Conservation (phyloP, 768 basidiomycete genomes). For the Trametes villosa region DNA sequence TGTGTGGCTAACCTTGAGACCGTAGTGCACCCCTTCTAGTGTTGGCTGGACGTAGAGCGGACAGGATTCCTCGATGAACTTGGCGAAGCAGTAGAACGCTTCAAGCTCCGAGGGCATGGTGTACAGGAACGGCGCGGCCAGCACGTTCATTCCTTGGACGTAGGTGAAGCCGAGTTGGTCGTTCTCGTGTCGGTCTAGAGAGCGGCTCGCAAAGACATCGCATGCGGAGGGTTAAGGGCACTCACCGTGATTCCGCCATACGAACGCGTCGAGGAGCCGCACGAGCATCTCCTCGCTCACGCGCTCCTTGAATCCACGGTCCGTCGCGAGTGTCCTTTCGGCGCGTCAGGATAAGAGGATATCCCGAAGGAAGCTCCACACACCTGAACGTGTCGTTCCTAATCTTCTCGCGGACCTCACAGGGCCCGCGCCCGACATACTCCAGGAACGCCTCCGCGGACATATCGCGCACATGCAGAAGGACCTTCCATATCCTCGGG, state of each 20-base stretch:
- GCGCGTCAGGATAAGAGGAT: background rate
- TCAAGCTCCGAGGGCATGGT: constrained; percentile 98
- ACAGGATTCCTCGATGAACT: constrained; percentile 93
- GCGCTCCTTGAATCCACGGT: constrained; percentile 95
- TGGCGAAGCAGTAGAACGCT: constrained; percentile 95
- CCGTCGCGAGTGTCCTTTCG: constrained; percentile 87
- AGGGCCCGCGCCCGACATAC: constrained; percentile 84
- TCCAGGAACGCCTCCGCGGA: constrained; percentile 75
- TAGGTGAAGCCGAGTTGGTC: constrained; percentile 91
- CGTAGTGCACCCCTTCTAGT: constrained; percentile 92
- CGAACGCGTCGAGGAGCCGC: constrained; percentile 95
- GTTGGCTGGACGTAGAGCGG: constrained; percentile 98
- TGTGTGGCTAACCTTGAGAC: constrained; percentile 71
- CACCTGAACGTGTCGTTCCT: constrained; percentile 96
- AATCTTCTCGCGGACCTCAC: constrained; percentile 89
- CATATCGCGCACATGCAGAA: constrained; percentile 79
- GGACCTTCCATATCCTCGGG: constrained; percentile 93
- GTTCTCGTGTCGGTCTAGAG: constrained; percentile 71
- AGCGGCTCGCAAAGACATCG: background rate
- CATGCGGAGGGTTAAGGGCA: background rate
- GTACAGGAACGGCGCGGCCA: constrained; percentile 97
- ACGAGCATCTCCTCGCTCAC: constrained; percentile 98
- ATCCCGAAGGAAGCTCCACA: constrained; percentile 5
- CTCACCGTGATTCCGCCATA: constrained; percentile 91
- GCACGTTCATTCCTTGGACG: constrained; percentile 99